Evolutionary conservation across 495 filamentous ascomycete species (phyloP).

Genomic region (Penicillium atrosanguineum): DNA sequence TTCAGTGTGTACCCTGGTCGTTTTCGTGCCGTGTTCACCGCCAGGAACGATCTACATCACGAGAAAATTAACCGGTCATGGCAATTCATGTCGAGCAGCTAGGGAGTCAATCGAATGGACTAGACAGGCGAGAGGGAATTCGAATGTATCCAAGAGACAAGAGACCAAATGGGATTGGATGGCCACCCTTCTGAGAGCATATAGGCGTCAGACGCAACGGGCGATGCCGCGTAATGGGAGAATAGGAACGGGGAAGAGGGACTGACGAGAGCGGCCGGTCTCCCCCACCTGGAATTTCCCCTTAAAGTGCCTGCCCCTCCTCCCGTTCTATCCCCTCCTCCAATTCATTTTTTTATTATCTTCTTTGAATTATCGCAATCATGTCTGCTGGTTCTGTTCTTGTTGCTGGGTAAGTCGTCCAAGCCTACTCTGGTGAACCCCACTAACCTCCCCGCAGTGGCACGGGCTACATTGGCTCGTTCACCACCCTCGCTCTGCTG

Average conservation of each 20-base stretch:
- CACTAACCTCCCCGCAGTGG: constrained; percentile 58
- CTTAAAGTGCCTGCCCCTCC: constrained; percentile 21
- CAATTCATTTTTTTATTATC: background rate
- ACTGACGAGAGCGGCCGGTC: background rate
- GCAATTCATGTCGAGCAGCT: background rate
- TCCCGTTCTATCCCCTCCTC: background rate
- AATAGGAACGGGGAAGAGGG: background rate
- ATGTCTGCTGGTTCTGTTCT: constrained; percentile 86
- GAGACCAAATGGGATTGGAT: background rate
- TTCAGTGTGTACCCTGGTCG: background rate
- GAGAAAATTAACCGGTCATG: background rate
- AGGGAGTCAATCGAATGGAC: background rate
- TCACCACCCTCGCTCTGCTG: constrained; percentile 89
- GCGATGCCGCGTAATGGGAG: background rate
- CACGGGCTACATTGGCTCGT: constrained; percentile 98
- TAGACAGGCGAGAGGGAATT: background rate
- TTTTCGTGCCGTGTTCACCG: constrained; percentile 1
- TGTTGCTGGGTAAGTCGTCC: constrained; percentile 74
- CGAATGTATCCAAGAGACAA: background rate
- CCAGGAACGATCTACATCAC: constrained; percentile 7
- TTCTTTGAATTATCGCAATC: constrained; percentile 22
- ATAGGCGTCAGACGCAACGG: background rate
- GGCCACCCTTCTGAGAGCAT: background rate
- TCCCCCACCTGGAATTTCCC: constrained; percentile 15
- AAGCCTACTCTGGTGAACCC: constrained; percentile 1